Evolutionary conservation across 75 land plant genomes (phyloP).

Genomic region (Chamaecyparis obtusa): DNA sequence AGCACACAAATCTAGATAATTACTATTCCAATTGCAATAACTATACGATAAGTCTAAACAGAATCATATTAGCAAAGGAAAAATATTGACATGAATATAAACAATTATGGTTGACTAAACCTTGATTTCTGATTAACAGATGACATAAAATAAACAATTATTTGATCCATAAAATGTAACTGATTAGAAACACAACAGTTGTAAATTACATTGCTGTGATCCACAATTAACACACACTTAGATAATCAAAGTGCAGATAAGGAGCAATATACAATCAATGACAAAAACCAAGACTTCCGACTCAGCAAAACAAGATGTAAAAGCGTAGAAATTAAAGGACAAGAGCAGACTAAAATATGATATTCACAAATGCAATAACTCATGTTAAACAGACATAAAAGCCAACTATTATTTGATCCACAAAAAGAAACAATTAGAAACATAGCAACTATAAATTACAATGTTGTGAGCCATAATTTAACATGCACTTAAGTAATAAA

Average conservation of each 20-base stretch:
- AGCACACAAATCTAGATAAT: neutral
- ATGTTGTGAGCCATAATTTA: neutral
- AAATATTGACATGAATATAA: neutral
- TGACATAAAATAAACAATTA: neutral
- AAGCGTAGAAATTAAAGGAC: neutral
- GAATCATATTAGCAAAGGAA: neutral
- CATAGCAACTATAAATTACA: neutral
- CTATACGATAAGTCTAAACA: neutral
- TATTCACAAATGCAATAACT: slow-evolving; percentile 99
- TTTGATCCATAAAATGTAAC: neutral
- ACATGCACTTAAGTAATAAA: neutral
- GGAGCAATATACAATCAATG: neutral
- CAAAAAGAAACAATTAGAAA: neutral
- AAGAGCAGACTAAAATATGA: slow-evolving; percentile 77
- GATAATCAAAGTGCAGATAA: neutral
- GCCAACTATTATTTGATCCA: neutral
- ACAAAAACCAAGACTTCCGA: neutral
- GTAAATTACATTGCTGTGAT: neutral
- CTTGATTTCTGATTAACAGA: neutral
- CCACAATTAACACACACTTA: neutral
- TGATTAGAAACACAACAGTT: neutral
- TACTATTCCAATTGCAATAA: neutral
- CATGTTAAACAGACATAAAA: slow-evolving; percentile 8
- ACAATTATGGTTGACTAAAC: neutral
- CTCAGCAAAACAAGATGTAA: neutral